These are phyloP conservation scores for Candida sojae DNA, from an alignment of 1,139 yeast species.

Conservation along the genomic window DNA sequence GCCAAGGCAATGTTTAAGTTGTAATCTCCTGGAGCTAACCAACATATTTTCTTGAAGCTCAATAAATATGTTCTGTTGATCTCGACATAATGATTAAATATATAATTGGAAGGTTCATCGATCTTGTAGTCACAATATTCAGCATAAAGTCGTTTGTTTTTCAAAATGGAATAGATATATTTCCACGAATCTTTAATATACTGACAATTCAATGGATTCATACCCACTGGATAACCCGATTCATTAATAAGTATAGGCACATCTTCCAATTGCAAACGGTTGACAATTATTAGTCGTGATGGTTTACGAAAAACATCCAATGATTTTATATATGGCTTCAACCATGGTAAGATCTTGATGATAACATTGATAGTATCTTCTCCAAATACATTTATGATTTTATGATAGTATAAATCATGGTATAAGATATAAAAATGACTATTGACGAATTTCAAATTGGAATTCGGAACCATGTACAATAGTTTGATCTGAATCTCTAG, in stretches of 20 bases:
- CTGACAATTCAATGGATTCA: conserved; percentile 24
- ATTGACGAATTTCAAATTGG: conserved; percentile 42
- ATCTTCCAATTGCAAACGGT: conserved; percentile 26
- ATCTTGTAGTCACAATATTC: conserved; percentile 52
- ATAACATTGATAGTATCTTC: conserved; percentile 30
- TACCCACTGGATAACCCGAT: conserved; percentile 18
- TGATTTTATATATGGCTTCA: conserved; percentile 44
- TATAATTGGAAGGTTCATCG: conserved; percentile 51
- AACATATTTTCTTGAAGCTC: conserved; percentile 45
- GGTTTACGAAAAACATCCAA: conserved; percentile 48
- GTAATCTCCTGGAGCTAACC: conserved; percentile 55
- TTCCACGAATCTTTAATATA: conserved; percentile 57
- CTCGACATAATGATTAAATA: conserved; percentile 47
- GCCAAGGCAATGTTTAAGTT: conserved; percentile 54
- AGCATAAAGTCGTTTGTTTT: conserved; percentile 54
- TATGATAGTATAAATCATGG: conserved; percentile 50
- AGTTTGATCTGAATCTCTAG: conserved; percentile 50
- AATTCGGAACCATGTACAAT: conserved; percentile 41
- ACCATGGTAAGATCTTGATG: conserved; percentile 40
- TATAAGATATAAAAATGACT: conserved; percentile 47
- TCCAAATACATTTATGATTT: conserved; percentile 46
- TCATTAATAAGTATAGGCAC: conserved; percentile 25
- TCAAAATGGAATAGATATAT: conserved; percentile 50
- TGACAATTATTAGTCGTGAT: conserved; percentile 36
- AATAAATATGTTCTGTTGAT: conserved; percentile 52